Percentiles rank a stretch among this genome's conserved stretches.
Evolutionary conservation across 2,329 filamentous ascomycete genomes (phyloP).

Genomic region (Penicillium sp.): DNA sequence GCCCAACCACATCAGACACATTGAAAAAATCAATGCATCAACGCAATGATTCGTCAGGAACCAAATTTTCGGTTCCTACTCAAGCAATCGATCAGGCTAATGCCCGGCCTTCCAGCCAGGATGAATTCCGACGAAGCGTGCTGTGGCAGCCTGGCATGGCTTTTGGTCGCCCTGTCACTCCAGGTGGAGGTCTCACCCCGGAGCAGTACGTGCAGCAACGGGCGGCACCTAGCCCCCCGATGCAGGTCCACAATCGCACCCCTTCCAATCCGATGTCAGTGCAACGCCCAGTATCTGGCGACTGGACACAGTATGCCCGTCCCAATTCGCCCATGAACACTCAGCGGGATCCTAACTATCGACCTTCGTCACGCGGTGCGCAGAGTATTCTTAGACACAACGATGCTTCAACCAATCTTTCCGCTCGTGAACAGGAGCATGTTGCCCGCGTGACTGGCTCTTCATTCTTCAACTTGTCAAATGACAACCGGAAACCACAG

Average conservation of each 20-base stretch:
- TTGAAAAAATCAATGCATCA: constrained; percentile 40
- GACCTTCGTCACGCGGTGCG: constrained; percentile 57
- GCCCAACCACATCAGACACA: constrained; percentile 57
- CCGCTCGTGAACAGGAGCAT: constrained; percentile 83
- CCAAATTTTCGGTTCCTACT: constrained; percentile 20
- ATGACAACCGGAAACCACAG: constrained; percentile 51
- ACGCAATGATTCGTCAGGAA: constrained; percentile 35
- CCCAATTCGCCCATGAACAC: constrained; percentile 34
- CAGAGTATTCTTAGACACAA: constrained; percentile 50
- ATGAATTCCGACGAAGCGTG: constrained; percentile 62
- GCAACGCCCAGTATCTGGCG: constrained; percentile 37
- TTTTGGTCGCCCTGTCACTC: constrained; percentile 46
- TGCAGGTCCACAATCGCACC: constrained; percentile 61
- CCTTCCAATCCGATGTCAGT: constrained; percentile 50
- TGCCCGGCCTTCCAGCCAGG: constrained; percentile 44
- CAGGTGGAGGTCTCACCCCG: constrained; percentile 61
- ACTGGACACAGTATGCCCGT: constrained; percentile 37
- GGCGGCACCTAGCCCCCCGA: constrained; percentile 56
- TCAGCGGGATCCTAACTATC: constrained; percentile 24
- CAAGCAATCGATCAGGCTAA: constrained; percentile 33
- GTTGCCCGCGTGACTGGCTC: constrained; percentile 78
- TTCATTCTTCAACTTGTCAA: constrained; percentile 67
- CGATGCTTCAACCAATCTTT: constrained; percentile 62
- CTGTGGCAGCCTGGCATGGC: constrained; percentile 74
- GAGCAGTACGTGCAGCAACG: constrained; percentile 84